Evolutionary conservation across 208 protist species (phyloP), one percentile per base, ranked within the genome.

Genomic region (Zelonia costaricensis): DNA sequence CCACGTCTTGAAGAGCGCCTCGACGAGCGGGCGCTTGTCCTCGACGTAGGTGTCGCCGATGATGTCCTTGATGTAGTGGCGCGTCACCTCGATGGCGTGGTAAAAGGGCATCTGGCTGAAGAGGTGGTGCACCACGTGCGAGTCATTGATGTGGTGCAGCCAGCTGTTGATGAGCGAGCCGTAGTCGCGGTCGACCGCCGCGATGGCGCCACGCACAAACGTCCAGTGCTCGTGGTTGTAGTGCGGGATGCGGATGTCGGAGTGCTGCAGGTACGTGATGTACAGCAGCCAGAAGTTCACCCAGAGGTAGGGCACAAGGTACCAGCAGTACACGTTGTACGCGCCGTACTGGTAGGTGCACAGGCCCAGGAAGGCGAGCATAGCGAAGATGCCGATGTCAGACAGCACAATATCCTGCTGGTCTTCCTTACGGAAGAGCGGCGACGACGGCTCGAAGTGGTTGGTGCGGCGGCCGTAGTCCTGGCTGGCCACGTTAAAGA

Each of bases 191-290:
- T 98, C 95, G 9, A 98, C 81, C 15, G 93, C 95, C 33, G 84
- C 76, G 31, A 97, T 78, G 22, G 92, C 93, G 30, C 95, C 95
- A 23, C 88, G 81, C 12, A 88, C 75, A 77, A 94, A 98, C 16
- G 79, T 97, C 89, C 92, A 98, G 40, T 97, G 68, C 42, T 87
- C 78, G 30, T 79, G 66, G 40, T 77, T 69, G 80, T 91, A 97
- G 73, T 98, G 95, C 0, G 95, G 92, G 27, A 98, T 68, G 43
- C 72, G 66, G 12, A 84, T 25, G 76, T 98, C 92, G 10, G 92
- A 91, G 75, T 98, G 95, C 80, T 98, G 95, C 61, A 97, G 65
- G 69, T 82, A 97, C 35, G 95, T 98, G 74, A 97, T 94, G 65
- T 72, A 79, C 28, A 94, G 72, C 12, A 98, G 83, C 85, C 83